Conservation (phyloP, 2,329 filamentous ascomycete genomes). For the Chaetomium olivaceum region DNA sequence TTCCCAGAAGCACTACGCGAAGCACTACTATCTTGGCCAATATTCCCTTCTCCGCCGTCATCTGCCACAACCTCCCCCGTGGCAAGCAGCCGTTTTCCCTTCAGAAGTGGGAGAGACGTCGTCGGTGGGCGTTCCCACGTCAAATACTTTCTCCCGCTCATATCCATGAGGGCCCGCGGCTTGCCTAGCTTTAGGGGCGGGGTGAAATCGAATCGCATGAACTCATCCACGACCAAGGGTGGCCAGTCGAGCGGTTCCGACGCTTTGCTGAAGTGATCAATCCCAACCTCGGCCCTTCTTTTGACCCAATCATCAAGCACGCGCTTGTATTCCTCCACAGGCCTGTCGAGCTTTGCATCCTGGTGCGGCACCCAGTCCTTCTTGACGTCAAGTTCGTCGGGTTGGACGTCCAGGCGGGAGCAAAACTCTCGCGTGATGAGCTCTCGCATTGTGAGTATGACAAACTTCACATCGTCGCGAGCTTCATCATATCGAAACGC, state of each 20-base stretch:
- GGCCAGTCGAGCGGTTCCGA: conserved; percentile 17
- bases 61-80: too few relatives aligned
- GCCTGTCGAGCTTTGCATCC: conserved; percentile 38
- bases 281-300: conserved; percentile 17
- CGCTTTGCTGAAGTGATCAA: conserved; percentile 4
- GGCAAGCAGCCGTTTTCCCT: too few relatives aligned
- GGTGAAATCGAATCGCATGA: too few relatives aligned
- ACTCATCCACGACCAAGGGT: background rate
- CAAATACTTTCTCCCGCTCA: too few relatives aligned
- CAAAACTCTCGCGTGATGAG: conserved; percentile 38
- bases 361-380: conserved; percentile 37
- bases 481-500: background rate
- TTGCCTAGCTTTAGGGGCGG: too few relatives aligned
- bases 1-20: too few relatives aligned
- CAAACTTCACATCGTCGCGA: conserved; percentile 22
- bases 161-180: too few relatives aligned
- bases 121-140: too few relatives aligned
- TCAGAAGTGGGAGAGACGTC: too few relatives aligned
- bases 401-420: conserved; percentile 31
- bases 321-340: conserved; percentile 35
- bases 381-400: background rate
- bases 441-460: conserved; percentile 41
- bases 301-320: conserved; percentile 35
- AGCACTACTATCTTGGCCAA: too few relatives aligned
- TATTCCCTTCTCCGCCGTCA: too few relatives aligned